Percentiles rank a stretch among this genome's conserved stretches.
Conservation (phyloP, 495 filamentous ascomycete species). For the Paragyromitra xinjiangensis region DNA sequence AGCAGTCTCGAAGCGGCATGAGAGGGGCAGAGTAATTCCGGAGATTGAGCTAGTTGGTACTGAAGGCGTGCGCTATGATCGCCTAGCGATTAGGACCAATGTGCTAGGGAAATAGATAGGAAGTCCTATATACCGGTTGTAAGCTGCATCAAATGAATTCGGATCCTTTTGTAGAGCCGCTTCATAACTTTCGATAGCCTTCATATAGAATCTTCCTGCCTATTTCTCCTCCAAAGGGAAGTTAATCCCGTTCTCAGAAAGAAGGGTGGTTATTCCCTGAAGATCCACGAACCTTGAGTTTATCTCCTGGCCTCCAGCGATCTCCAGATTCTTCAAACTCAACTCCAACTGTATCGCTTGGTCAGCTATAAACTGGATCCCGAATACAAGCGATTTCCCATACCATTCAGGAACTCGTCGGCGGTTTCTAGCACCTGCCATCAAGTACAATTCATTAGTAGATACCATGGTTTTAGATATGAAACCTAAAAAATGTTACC, state of each 20-base stretch:
- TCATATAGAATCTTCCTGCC: constrained; percentile 53
- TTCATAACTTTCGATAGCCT: constrained; percentile 53
- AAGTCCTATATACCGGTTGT: constrained; percentile 38
- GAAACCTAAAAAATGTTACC: constrained; percentile 1
- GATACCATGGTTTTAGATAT: background rate
- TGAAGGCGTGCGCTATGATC: constrained; percentile 43
- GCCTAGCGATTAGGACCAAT: background rate
- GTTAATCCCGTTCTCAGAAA: constrained; percentile 20
- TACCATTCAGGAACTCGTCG: constrained; percentile 53
- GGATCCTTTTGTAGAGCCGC: constrained; percentile 28
- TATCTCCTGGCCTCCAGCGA: constrained; percentile 55
- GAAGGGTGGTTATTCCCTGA: background rate
- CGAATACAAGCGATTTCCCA: background rate
- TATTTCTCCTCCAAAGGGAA: constrained; percentile 1
- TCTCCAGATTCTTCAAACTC: constrained; percentile 55
- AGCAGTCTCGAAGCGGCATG: constrained; percentile 2
- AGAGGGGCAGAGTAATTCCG: constrained; percentile 39
- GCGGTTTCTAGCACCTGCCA: constrained; percentile 50
- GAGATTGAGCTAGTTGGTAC: constrained; percentile 50
- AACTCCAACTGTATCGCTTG: constrained; percentile 38
- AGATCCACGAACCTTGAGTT: constrained; percentile 42
- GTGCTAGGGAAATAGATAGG: background rate
- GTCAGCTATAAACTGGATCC: background rate
- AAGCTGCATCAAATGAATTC: constrained; percentile 50
- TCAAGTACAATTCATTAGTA: constrained; percentile 8